A percentile compares a stretch with the other conserved stretches of the same genome.
Evolutionary conservation across 257 asterid genomes (phyloP).

Genomic region (Henckelia pumila): DNA sequence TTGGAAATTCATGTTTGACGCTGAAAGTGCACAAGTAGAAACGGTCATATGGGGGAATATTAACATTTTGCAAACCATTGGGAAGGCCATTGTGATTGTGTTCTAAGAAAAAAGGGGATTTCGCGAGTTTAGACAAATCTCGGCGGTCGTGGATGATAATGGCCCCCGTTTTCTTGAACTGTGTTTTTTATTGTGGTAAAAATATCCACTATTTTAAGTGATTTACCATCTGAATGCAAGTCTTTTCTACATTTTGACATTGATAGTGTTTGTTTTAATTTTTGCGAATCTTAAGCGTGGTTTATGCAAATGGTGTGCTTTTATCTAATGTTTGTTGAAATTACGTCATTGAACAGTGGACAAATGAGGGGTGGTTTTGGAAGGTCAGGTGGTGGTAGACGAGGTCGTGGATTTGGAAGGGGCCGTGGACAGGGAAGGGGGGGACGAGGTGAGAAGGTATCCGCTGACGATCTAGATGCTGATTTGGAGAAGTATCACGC

Average conservation of each 20-base stretch:
- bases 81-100: not conserved
- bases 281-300: not conserved
- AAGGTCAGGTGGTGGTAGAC: conserved; percentile 48
- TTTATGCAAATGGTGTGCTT: not conserved
- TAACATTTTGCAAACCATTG: not conserved
- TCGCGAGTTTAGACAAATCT: not conserved
- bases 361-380: conserved; percentile 54
- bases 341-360: conserved; percentile 32
- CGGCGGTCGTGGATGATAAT: not conserved
- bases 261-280: not conserved
- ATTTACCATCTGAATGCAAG: not conserved
- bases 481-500: conserved; percentile 71
- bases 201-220: too few species aligned
- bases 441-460: conserved; percentile 48
- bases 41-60: not conserved
- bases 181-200: not conserved
- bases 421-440: conserved; percentile 45
- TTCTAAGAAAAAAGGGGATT: not conserved
- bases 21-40: not conserved
- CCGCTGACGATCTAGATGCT: conserved; percentile 77
- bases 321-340: conserved; percentile 8
- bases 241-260: not conserved
- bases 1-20: not conserved
- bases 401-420: conserved; percentile 44
- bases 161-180: not conserved